A percentile compares a stretch with the other conserved stretches of the same genome.
phyloP scores from a whole-genome alignment of 257 asterid genomes.

The Thymus quinquecostatus region DNA sequence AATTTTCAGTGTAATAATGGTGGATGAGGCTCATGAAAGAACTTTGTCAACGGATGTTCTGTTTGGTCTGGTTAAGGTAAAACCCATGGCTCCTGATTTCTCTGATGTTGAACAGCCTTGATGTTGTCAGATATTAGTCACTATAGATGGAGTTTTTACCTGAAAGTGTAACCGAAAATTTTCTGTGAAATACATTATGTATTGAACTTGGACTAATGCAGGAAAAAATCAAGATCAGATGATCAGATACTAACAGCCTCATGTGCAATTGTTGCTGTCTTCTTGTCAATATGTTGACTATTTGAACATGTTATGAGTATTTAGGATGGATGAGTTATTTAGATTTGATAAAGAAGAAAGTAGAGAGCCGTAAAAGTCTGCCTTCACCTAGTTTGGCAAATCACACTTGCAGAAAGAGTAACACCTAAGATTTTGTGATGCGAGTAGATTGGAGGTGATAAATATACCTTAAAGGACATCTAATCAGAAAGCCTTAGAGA shows the following conservation, averaged over 20 bases:
- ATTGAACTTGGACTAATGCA: neutral
- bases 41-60: slow-evolving; percentile 88
- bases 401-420: slow-evolving; percentile 16
- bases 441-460: neutral
- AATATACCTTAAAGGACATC: slow-evolving; percentile 10
- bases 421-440: no score
- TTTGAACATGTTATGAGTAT: neutral
- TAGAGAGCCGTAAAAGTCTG: neutral
- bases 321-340: neutral
- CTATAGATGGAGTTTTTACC: neutral
- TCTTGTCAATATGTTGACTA: no score
- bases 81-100: slow-evolving; percentile 19
- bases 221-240: neutral
- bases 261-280: no score
- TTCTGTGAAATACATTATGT: neutral
- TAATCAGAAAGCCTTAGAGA: neutral
- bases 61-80: slow-evolving; percentile 91
- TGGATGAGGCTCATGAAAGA: slow-evolving; percentile 98
- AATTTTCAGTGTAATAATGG: slow-evolving; percentile 80
- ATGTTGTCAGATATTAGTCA: neutral
- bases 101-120: slow-evolving; percentile 19
- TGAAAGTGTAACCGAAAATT: slow-evolving; percentile 2
- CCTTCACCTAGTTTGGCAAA: slow-evolving; percentile 20
- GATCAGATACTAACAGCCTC: slow-evolving; percentile 5
- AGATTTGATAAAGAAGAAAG: neutral